Percentiles rank a stretch among this genome's conserved stretches.
phyloP scores from a whole-genome alignment of 2,329 filamentous ascomycete species.

The Botrytis deweyae region DNA sequence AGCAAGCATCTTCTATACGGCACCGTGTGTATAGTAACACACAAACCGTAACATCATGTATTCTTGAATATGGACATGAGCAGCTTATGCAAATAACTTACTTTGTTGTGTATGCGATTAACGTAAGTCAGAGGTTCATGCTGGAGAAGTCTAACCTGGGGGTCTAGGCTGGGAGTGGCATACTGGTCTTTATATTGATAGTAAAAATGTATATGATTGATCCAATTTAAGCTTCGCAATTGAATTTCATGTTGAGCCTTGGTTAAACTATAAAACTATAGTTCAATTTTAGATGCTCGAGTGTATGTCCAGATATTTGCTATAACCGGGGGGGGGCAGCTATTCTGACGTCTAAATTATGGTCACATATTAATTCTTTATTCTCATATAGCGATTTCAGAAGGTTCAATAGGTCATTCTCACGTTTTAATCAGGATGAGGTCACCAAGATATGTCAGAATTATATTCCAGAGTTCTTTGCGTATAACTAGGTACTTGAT shows the following conservation, averaged over 20 bases:
- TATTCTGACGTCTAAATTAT: background rate
- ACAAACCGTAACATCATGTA: background rate
- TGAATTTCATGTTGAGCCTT: too few relatives aligned
- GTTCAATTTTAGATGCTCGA: rapidly evolving
- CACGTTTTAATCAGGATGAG: background rate
- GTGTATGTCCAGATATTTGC: background rate
- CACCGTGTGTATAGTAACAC: background rate
- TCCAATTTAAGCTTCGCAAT: background rate
- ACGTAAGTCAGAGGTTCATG: background rate
- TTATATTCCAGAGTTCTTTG: background rate
- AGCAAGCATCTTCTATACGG: background rate
- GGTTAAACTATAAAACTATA: too few relatives aligned
- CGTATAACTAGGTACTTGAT: background rate
- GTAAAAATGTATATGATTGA: background rate
- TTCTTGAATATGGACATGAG: too few relatives aligned
- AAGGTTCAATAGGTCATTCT: background rate
- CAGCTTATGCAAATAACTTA: background rate
- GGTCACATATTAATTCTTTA: background rate
- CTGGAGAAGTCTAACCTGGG: background rate
- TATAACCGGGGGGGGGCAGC: background rate
- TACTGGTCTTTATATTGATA: background rate
- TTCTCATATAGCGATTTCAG: background rate
- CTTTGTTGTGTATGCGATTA: background rate
- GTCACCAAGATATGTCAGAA: background rate
- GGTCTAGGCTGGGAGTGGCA: background rate